Evolutionary conservation across 2,329 filamentous ascomycete species (phyloP).

Genomic region (Alternaria arborescens): DNA sequence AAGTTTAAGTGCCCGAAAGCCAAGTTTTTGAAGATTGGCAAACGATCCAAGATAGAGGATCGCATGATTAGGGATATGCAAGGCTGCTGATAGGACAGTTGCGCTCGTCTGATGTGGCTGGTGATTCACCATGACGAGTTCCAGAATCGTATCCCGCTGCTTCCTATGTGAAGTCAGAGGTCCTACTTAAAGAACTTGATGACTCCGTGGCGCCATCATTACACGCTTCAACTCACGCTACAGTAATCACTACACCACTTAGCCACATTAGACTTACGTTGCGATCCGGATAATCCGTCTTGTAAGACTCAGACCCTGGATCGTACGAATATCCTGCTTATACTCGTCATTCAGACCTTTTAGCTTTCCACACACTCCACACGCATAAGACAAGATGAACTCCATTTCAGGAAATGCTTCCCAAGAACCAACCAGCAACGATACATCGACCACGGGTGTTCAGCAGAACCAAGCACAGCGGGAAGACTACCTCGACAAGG

Average conservation of each 20-base stretch:
- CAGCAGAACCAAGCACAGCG: slow-evolving; percentile 8
- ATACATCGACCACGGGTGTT: slow-evolving; percentile 1
- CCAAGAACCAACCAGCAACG: slow-evolving; percentile 6
- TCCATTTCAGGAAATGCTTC: slow-evolving; percentile 5
- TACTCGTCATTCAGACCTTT: background rate
- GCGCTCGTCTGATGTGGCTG: slow-evolving; percentile 1
- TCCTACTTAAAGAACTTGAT: background rate
- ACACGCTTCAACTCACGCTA: background rate
- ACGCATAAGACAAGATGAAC: slow-evolving; percentile 16
- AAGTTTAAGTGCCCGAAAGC: slow-evolving; percentile 22
- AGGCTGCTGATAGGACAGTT: slow-evolving; percentile 1
- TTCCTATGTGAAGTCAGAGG: background rate
- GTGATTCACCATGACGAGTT: slow-evolving; percentile 4
- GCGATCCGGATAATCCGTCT: background rate
- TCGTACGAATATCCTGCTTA: background rate
- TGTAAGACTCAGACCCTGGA: background rate
- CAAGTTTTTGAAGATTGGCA: slow-evolving; percentile 13
- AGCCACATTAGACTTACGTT: background rate
- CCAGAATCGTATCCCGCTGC: background rate
- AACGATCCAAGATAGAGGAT: background rate
- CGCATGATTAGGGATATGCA: background rate
- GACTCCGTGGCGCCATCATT: background rate
- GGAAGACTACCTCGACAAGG: slow-evolving; percentile 28
- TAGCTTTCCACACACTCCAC: background rate
- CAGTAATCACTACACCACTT: background rate